phyloP scores from a whole-genome alignment of 2,329 filamentous ascomycete genomes.

The Aspergillus japonicus region DNA sequence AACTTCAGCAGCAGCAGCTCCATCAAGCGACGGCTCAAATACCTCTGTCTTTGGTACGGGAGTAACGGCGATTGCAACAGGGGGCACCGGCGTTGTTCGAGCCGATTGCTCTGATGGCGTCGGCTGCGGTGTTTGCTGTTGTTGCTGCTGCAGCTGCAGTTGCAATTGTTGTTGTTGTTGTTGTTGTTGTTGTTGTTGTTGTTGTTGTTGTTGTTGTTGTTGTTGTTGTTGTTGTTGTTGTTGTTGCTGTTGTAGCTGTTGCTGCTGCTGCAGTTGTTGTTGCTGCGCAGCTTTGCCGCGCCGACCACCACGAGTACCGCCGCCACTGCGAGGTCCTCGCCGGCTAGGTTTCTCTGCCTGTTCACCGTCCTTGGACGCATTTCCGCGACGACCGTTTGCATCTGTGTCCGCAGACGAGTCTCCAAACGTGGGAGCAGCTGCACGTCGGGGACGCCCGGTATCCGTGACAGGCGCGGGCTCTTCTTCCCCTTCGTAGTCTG shows the following conservation, averaged over 20 bases:
- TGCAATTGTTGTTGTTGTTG: conserved; percentile 15
- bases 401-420: conserved; percentile 36
- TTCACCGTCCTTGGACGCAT: conserved; percentile 36
- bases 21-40: conserved; percentile 20
- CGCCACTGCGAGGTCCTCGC: conserved; percentile 34
- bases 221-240: conserved; percentile 21
- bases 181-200: conserved; percentile 24
- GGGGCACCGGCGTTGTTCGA: conserved; percentile 2
- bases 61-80: conserved; percentile 20
- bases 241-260: conserved; percentile 19
- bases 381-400: conserved; percentile 34
- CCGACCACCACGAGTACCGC: conserved; percentile 36
- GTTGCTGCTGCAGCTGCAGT: conserved; percentile 10
- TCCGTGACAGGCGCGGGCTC: conserved; percentile 48
- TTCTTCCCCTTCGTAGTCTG: conserved; percentile 47
- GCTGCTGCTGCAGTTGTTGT: conserved; percentile 22
- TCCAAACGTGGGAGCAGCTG: conserved; percentile 52
- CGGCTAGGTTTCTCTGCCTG: conserved; percentile 36
- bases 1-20: conserved; percentile 16
- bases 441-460: conserved; percentile 50
- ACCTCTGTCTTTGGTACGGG: conserved; percentile 29
- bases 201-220: conserved; percentile 12
- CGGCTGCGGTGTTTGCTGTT: conserved; percentile 19
- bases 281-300: conserved; percentile 35
- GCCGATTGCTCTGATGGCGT: conserved; percentile 13